Evolutionary conservation across 164 flowering plant species (phyloP).

Genomic region (Vitis amurensis): DNA sequence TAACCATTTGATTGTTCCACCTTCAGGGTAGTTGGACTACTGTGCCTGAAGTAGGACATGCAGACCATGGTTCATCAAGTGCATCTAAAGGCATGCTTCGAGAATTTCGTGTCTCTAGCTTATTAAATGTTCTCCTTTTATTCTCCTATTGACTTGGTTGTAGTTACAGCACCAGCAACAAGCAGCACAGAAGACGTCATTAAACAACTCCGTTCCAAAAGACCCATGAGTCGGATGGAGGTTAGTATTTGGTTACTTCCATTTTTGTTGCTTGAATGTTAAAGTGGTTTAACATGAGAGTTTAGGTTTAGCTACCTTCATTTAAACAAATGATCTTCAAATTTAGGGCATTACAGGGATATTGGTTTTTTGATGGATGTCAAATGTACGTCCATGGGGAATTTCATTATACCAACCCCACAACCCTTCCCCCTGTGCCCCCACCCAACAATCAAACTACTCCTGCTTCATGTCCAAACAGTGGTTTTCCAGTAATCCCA

Average conservation of each 20-base stretch:
- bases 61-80: constrained; percentile 26
- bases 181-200: constrained; percentile 69
- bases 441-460: too few relatives aligned
- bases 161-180: constrained; percentile 38
- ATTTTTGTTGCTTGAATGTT: not conserved
- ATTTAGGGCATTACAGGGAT: not conserved
- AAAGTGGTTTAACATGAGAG: not conserved
- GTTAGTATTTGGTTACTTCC: constrained; percentile 38
- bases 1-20: constrained; percentile 14
- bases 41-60: constrained; percentile 38
- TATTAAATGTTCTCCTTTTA: constrained; percentile 1
- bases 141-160: constrained; percentile 9
- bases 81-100: constrained; percentile 47
- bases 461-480: too few relatives aligned
- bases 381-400: too few relatives aligned
- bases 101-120: constrained; percentile 4
- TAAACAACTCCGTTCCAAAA: constrained; percentile 59
- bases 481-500: not conserved
- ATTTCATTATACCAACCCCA: too few relatives aligned
- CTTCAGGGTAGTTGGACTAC: constrained; percentile 66
- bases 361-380: not conserved
- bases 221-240: constrained; percentile 87
- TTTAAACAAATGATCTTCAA: not conserved
- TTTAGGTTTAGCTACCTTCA: not conserved
- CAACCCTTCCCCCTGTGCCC: too few relatives aligned